These are phyloP conservation scores for Sarocladium oryzae DNA, from an alignment of 2,329 filamentous ascomycete species.

Conservation along the genomic window DNA sequence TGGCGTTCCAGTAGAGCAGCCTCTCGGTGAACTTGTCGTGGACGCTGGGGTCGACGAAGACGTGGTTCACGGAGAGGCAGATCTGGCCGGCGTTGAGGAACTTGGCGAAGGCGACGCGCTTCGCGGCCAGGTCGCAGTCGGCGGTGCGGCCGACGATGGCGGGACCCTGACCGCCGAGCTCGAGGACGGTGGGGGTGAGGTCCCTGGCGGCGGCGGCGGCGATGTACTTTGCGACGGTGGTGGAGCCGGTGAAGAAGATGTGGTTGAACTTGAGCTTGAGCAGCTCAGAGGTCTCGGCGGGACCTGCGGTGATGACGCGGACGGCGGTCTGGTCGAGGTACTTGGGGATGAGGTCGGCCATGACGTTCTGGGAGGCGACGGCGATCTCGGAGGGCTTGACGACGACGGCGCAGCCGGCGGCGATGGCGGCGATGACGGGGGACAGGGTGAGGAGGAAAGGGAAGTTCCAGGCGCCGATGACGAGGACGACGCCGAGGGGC, in stretches of 20 bases:
- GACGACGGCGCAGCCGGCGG: conserved; percentile 33
- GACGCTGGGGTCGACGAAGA: conserved; percentile 32
- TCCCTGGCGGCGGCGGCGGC: conserved; percentile 34
- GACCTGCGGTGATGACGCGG: conserved; percentile 27
- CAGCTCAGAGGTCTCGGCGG: conserved; percentile 28
- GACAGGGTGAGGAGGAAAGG: conserved; percentile 31
- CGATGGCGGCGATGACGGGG: conserved; percentile 35
- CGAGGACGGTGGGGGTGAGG: conserved; percentile 36
- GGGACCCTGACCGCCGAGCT: conserved; percentile 39
- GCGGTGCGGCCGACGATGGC: conserved; percentile 35
- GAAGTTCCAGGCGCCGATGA: conserved; percentile 42
- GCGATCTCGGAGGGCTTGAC: conserved; percentile 39
- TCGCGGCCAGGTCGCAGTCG: conserved; percentile 35
- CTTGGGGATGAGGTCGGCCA: conserved; percentile 31
- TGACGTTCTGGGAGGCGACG: conserved; percentile 24
- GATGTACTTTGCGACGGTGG: conserved; percentile 30
- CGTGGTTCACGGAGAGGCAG: conserved; percentile 10
- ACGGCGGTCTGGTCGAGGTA: conserved; percentile 36
- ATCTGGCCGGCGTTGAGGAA: conserved; percentile 32
- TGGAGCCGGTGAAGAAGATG: conserved; percentile 40
- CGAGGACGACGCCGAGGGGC: conserved; percentile 35
- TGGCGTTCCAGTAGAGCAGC: conserved; percentile 39
- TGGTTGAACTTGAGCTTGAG: conserved; percentile 33
- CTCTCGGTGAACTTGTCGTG: conserved; percentile 34
- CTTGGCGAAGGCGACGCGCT: conserved; percentile 35